Conservation (phyloP, 768 basidiomycete species). For the Rhizopogon sp. region DNA sequence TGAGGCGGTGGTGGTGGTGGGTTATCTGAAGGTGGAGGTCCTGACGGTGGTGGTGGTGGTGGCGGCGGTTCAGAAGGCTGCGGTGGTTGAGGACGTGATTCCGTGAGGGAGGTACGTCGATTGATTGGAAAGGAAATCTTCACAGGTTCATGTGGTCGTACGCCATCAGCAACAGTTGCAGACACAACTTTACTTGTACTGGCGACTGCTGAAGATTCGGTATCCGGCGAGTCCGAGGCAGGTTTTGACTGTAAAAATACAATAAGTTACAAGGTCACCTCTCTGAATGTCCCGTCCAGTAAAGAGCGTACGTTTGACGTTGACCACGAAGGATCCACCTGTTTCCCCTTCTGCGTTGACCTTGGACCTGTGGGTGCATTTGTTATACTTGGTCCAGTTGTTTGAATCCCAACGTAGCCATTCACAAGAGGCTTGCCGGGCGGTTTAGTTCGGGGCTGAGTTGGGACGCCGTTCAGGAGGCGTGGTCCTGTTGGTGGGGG, state of each 20-base stretch:
- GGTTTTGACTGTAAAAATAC: constrained; percentile 11
- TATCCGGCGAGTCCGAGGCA: constrained; percentile 7
- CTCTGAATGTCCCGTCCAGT: not conserved
- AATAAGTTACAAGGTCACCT: constrained; percentile 1
- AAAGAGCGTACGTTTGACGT: constrained; percentile 28
- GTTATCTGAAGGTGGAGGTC: constrained; percentile 23
- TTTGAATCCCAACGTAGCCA: constrained; percentile 29
- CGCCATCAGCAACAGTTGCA: constrained; percentile 25
- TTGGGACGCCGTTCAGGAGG: constrained; percentile 36
- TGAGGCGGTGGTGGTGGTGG: constrained; percentile 21
- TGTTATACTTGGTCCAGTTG: constrained; percentile 17
- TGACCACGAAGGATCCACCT: constrained; percentile 32
- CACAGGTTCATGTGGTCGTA: constrained; percentile 26
- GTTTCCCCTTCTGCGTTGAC: constrained; percentile 37
- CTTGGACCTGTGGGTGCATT: constrained; percentile 28
- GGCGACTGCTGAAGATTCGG: constrained; percentile 6
- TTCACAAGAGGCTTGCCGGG: constrained; percentile 39
- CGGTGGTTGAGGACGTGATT: constrained; percentile 27
- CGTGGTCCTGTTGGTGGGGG: constrained; percentile 65
- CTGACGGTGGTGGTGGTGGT: constrained; percentile 29
- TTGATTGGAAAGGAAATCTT: constrained; percentile 28
- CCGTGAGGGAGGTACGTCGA: constrained; percentile 19
- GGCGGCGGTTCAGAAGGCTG: constrained; percentile 34
- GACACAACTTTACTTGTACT: constrained; percentile 9
- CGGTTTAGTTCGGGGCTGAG: constrained; percentile 20